Evolutionary conservation across 106 monocot genomes (phyloP).

Genomic region (Xerophyta viscosa): DNA sequence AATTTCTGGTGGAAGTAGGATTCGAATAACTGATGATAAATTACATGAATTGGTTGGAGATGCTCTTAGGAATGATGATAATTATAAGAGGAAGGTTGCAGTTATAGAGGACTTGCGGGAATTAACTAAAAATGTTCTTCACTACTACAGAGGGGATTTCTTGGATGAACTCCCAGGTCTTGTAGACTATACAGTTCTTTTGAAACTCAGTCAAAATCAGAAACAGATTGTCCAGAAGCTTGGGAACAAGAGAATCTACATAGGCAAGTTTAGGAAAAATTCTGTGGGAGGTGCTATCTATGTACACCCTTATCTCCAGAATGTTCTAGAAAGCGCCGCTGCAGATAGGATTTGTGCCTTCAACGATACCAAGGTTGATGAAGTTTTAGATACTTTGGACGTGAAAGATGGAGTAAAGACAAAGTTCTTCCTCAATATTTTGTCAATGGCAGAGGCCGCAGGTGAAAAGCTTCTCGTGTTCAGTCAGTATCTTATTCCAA

Average conservation of each 20-base stretch:
- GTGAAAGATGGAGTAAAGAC: constrained; percentile 80
- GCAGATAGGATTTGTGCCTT: constrained; percentile 23
- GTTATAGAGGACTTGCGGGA: constrained; percentile 67
- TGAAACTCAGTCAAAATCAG: constrained; percentile 50
- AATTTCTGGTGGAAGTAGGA: constrained; percentile 41
- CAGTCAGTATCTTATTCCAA: constrained; percentile 84
- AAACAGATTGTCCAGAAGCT: constrained; percentile 28
- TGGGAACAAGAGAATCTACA: constrained; percentile 6
- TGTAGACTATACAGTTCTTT: constrained; percentile 63
- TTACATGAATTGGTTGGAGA: constrained; percentile 77
- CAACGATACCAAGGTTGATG: constrained; percentile 32
- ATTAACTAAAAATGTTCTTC: constrained; percentile 66
- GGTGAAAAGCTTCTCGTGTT: constrained; percentile 76
- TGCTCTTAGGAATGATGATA: constrained; percentile 44
- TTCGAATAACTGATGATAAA: constrained; percentile 10
- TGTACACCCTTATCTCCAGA: constrained; percentile 64
- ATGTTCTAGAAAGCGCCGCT: constrained; percentile 42
- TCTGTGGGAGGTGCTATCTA: constrained; percentile 63
- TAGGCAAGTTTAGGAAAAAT: constrained; percentile 65
- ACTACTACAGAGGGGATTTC: constrained; percentile 87
- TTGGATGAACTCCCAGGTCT: constrained; percentile 75
- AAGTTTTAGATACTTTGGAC: constrained; percentile 25
- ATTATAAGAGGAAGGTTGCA: constrained; percentile 35
- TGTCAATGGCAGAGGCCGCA: constrained; percentile 49
- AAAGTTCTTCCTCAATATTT: constrained; percentile 60